A percentile compares a stretch with the other conserved stretches of the same genome.
These are phyloP conservation scores for Fusarium sp. DNA, from an alignment of 2,329 filamentous ascomycete species.

Conservation along the genomic window DNA sequence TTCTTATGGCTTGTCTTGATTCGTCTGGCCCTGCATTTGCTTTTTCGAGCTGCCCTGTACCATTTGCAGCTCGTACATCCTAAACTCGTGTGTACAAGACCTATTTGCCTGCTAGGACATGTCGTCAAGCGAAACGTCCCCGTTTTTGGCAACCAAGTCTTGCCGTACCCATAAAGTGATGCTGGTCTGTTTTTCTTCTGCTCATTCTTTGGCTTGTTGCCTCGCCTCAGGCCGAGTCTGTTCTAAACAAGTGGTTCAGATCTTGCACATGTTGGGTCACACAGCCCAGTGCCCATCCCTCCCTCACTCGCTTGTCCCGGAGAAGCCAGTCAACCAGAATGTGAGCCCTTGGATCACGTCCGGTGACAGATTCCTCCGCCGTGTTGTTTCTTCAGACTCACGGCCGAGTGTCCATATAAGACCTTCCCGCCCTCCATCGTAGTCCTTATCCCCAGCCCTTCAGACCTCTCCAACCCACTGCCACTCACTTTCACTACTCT, in stretches of 20 bases:
- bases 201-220: slow-evolving; percentile 39
- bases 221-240: slow-evolving; percentile 49
- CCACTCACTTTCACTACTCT: slow-evolving; percentile 19
- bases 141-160: slow-evolving; percentile 33
- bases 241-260: slow-evolving; percentile 51
- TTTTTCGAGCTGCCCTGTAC: slow-evolving; percentile 25
- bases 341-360: slow-evolving; percentile 29
- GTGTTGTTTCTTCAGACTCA: slow-evolving; percentile 44
- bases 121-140: slow-evolving; percentile 36
- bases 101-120: slow-evolving; percentile 26
- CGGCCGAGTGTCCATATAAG: slow-evolving; percentile 42
- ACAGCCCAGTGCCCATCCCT: slow-evolving; percentile 47
- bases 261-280: slow-evolving; percentile 50
- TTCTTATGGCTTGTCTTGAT: slow-evolving; percentile 31
- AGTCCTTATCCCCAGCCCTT: slow-evolving; percentile 12
- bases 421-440: slow-evolving; percentile 32
- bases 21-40: slow-evolving; percentile 35
- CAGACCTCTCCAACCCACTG: slow-evolving; percentile 16
- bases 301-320: slow-evolving; percentile 45
- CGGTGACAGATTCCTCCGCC: slow-evolving; percentile 35
- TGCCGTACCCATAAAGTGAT: slow-evolving; percentile 41
- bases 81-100: slow-evolving; percentile 13
- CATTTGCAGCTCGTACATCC: slow-evolving; percentile 22
- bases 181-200: slow-evolving; percentile 34
- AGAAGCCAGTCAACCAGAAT: slow-evolving; percentile 31